Percentiles rank a stretch among this genome's conserved stretches.
Evolutionary conservation across 257 asterid species (phyloP).

Genomic region (Solanum medicagineum): DNA sequence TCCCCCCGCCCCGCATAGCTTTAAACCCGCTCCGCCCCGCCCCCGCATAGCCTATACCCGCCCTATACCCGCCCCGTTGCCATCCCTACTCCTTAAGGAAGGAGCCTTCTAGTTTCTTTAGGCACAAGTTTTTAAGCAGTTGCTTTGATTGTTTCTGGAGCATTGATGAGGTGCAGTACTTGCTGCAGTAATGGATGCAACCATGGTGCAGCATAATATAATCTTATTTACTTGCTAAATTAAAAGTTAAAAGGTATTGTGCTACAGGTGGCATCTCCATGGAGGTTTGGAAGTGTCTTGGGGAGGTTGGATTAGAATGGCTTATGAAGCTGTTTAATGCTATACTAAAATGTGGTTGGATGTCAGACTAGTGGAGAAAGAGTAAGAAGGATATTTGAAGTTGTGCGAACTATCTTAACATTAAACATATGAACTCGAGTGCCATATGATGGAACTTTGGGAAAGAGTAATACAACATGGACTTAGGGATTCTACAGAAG

Average conservation of each 20-base stretch:
- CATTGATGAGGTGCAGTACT: not conserved
- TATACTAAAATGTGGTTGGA: not conserved
- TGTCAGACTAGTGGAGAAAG: not conserved
- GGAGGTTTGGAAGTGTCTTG: not conserved
- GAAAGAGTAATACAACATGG: not conserved
- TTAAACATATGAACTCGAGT: not conserved
- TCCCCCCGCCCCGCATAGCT: no score
- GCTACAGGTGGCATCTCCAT: not conserved
- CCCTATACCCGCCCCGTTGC: no score
- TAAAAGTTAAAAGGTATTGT: not conserved
- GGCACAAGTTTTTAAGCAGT: not conserved
- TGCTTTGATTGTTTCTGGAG: not conserved
- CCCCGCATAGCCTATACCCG: no score
- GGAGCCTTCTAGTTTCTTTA: not conserved
- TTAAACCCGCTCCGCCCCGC: no score
- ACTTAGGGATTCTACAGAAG: not conserved
- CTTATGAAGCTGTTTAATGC: not conserved
- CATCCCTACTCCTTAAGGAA: not conserved
- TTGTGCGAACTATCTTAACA: not conserved
- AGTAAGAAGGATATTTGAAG: not conserved
- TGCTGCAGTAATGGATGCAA: not conserved
- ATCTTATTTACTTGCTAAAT: not conserved
- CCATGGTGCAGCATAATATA: not conserved
- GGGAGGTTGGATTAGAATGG: not conserved
- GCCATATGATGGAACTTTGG: not conserved